Evolutionary conservation across 1,284 basidiomycete genomes (phyloP).

Genomic region (Apiotrichum gracile): DNA sequence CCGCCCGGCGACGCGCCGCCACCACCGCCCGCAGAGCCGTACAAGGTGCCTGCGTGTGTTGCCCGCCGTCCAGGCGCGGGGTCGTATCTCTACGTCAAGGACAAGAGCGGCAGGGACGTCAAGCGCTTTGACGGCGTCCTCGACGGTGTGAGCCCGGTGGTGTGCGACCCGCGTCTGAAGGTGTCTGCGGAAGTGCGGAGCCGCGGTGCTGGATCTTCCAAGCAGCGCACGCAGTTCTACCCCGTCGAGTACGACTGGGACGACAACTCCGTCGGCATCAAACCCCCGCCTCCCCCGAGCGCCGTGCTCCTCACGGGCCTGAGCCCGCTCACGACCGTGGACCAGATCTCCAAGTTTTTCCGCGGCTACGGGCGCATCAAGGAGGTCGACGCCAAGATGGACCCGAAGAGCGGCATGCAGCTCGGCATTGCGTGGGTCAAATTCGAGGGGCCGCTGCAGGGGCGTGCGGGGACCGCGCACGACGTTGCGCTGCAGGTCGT

Average conservation of each 20-base stretch:
- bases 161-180: slow-evolving; percentile 31
- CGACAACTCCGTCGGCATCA: slow-evolving; percentile 62
- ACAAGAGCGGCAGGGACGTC: slow-evolving; percentile 17
- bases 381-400: slow-evolving; percentile 72
- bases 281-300: slow-evolving; percentile 59
- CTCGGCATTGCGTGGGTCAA: slow-evolving; percentile 77
- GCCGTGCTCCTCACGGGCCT: slow-evolving; percentile 69
- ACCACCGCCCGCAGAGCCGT: slow-evolving; percentile 9
- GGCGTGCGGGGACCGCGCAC: slow-evolving; percentile 30
- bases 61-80: slow-evolving; percentile 25
- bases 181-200: slow-evolving; percentile 17
- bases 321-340: slow-evolving; percentile 63
- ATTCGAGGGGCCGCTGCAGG: slow-evolving; percentile 49
- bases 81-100: slow-evolving; percentile 22
- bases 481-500: slow-evolving; percentile 44
- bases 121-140: slow-evolving; percentile 36
- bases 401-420: slow-evolving; percentile 70
- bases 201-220: slow-evolving; percentile 28
- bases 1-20: slow-evolving; percentile 21
- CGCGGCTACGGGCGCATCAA: slow-evolving; percentile 60
- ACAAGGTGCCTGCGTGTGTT: slow-evolving; percentile 22
- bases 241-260: slow-evolving; percentile 57
- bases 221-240: slow-evolving; percentile 23
- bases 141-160: slow-evolving; percentile 22
- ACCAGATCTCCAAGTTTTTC: slow-evolving; percentile 65